phyloP scores from a whole-genome alignment of 1,284 basidiomycete genomes.

The Neonothopanus nambi region DNA sequence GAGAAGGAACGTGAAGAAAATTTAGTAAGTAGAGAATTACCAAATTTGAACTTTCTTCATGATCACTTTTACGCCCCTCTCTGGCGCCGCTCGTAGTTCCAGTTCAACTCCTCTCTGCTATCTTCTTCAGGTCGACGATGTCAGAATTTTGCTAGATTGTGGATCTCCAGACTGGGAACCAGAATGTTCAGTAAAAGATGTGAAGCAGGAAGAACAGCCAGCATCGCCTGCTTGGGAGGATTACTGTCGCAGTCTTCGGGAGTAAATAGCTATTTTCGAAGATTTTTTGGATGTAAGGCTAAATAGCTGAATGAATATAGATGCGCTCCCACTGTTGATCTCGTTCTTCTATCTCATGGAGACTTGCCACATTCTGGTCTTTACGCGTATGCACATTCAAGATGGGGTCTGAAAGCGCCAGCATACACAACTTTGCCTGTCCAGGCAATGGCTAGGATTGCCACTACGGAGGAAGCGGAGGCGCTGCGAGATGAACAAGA shows the following conservation, averaged over 20 bases:
- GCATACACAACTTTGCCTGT: constrained; percentile 97
- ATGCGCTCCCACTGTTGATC: constrained; percentile 73
- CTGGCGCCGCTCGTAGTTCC: constrained; percentile 75
- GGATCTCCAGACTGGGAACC: constrained; percentile 87
- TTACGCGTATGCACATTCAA: constrained; percentile 87
- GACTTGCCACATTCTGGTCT: constrained; percentile 88
- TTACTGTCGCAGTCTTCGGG: constrained; percentile 66
- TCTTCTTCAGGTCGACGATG: constrained; percentile 92
- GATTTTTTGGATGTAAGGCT: constrained; percentile 20
- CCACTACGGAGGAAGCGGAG: constrained; percentile 82
- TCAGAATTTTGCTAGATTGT: constrained; percentile 92
- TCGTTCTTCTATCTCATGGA: constrained; percentile 92
- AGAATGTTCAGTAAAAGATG: constrained; percentile 44
- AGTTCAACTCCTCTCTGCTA: constrained; percentile 74
- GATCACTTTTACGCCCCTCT: constrained; percentile 92
- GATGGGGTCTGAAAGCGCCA: constrained; percentile 87
- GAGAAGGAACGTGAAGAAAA: background rate
- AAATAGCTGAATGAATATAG: constrained; percentile 36
- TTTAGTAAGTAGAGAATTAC: too few species aligned
- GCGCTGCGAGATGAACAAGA: constrained; percentile 78
- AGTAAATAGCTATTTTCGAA: constrained; percentile 44
- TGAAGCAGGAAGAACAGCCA: constrained; percentile 32
- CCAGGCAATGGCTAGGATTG: constrained; percentile 93
- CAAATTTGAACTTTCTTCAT: constrained; percentile 40
- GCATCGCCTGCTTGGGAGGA: constrained; percentile 48